Evolutionary conservation across 495 filamentous ascomycete genomes (phyloP), one percentile per base, ranked within the genome.

Genomic region (Durotheca rogersii): DNA sequence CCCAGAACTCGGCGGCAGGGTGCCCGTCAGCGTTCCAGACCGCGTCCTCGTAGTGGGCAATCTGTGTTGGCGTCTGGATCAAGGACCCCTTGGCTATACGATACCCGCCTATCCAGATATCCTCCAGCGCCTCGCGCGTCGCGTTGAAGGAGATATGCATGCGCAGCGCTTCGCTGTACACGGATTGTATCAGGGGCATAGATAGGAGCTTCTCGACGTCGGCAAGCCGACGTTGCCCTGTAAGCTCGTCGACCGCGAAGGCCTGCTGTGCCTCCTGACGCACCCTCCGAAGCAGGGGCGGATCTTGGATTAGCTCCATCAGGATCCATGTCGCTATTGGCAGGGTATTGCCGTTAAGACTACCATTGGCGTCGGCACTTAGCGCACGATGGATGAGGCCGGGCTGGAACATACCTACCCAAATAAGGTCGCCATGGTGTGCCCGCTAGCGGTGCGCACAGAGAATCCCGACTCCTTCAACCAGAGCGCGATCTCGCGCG

Each of bases 161-260:
- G 4, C 72, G 63, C 27, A 74, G 46, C 7, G 50, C 49, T 51
- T 74, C 72, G 12, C 54, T 55, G 39, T 62, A 70, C 19, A 67
- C 43, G 15, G 68, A 69, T 37, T 61, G 48, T 2, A 69, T 35
- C 2, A 71, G 43, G 10, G 67, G 67, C 6, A 62, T n/a, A n/a
- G 52, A 23, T 10, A 56, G 23, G 6, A 74, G 56, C 7, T 51
- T 63, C 36, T 56, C 38, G 9, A 52, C 27, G 27, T 73, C 51
- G 7, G 4, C 3, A 9, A 71, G 17, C 0, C 7, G 27, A 0
- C 15, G n/a, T 9, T 44, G 18, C 23, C 38, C 50, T 2, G 44
- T 54, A 1, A 14, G 41, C 12, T 37, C 23, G 14, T 61, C 45
- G 5, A 37, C 12, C 3, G 31, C 42, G 23, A 50, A 43, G 3